Evolutionary conservation across 495 filamentous ascomycete species (phyloP), one percentile per base, ranked within the genome.

Genomic region (Trichocladium antarcticum): DNA sequence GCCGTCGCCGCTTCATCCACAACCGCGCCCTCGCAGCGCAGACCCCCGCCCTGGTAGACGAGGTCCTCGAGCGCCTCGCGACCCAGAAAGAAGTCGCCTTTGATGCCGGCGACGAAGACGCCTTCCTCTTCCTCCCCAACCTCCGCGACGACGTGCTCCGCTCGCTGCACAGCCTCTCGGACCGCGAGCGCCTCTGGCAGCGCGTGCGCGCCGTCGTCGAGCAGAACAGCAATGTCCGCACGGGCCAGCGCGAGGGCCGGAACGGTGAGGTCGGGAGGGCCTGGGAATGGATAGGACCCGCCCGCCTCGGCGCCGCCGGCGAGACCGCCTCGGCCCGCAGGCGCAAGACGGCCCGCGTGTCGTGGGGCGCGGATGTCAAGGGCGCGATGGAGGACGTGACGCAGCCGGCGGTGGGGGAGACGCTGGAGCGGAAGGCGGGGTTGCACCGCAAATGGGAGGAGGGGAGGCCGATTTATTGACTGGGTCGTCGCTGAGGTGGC

Each of bases 271-370:
- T 96, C 43, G 81, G 84, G 12, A 76, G 87, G 40, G 82, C 85
- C 15, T 99, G 92, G 92, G 90, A 95, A 62, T 99, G 92, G 92
- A 89, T 95, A 61, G 92, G 92, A 0, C 74, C 79, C 8, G 68
- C 51, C 24, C 69, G 74, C n/a, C 37, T 58, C 24, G 56, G 49
- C 2, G 67, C 70, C 38, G 62, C 67, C 34, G 17, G 47, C 31
- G 2, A 51, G 35, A 34, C 64, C 70, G 19, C 75, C 73, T 16
- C 64, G 61, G 64, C 65, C 31, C 70, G 72, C 12, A 62, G 68
- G 37, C 63, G 72, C 21, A 74, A 74, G 61, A 75, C 76, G 54
- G 65, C 69, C 2, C 66, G 77, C 16, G 68, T 70, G 50, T 79
- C 67, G 50, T 77, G 54, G 63, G 57, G 55, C 9, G 53, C 56